Conservation (phyloP, 768 basidiomycete species). For the Termitomyces heimii region DNA sequence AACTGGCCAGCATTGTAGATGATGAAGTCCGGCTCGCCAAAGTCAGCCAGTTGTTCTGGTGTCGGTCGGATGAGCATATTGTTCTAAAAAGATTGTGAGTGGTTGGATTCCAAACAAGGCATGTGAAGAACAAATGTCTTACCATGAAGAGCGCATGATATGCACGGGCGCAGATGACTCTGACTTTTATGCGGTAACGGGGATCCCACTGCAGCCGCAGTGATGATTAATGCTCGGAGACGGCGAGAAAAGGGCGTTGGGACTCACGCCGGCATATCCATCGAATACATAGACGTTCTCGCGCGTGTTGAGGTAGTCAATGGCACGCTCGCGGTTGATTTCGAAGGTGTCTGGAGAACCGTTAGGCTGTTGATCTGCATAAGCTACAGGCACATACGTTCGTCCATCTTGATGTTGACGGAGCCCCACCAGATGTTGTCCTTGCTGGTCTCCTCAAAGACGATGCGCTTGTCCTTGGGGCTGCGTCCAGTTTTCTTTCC, state of each 20-base stretch:
- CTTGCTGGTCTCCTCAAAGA: slow-evolving; percentile 93
- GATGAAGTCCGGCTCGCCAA: slow-evolving; percentile 98
- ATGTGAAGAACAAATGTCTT: slow-evolving; percentile 26
- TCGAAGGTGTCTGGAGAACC: slow-evolving; percentile 83
- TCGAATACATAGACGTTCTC: slow-evolving; percentile 99
- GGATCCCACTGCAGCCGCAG: slow-evolving; percentile 75
- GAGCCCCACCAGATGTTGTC: slow-evolving; percentile 99
- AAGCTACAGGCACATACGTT: slow-evolving; percentile 48
- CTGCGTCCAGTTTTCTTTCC: slow-evolving; percentile 98
- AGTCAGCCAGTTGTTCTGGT: slow-evolving; percentile 85
- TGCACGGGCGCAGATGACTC: slow-evolving; percentile 96
- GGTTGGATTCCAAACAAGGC: slow-evolving; percentile 6
- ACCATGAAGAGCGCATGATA: slow-evolving; percentile 99
- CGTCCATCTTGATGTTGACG: slow-evolving; percentile 99
- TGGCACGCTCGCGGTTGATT: slow-evolving; percentile 97
- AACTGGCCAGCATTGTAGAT: slow-evolving; percentile 99
- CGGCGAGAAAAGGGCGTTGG: neutral
- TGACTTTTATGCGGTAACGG: slow-evolving; percentile 99
- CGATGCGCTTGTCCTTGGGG: slow-evolving; percentile 99
- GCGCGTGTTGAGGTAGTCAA: slow-evolving; percentile 97
- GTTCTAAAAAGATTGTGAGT: slow-evolving; percentile 46
- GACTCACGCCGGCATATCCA: slow-evolving; percentile 79
- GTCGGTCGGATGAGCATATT: slow-evolving; percentile 99
- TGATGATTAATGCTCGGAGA: slow-evolving; percentile 9
- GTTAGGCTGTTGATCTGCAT: neutral